phyloP scores from a whole-genome alignment of 495 filamentous ascomycete genomes.

The Penicillium manginii region DNA sequence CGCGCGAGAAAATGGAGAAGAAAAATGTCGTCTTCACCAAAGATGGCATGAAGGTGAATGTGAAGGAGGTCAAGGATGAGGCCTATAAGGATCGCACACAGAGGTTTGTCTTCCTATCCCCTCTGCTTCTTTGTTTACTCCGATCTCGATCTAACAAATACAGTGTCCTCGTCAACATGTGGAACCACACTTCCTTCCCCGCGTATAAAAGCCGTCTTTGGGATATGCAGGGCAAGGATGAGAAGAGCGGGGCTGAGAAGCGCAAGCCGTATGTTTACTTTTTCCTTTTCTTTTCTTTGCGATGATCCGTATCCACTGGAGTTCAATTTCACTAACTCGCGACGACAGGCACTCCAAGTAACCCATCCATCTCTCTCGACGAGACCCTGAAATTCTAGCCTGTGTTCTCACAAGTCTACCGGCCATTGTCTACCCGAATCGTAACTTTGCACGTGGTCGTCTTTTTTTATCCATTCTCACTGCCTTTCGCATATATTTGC shows the following conservation, averaged over 20 bases:
- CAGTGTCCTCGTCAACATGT: slow-evolving; percentile 73
- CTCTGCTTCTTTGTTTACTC: not conserved
- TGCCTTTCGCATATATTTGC: not conserved
- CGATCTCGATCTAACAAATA: not conserved
- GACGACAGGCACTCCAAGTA: slow-evolving; percentile 12
- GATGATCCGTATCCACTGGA: not conserved
- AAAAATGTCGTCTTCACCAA: slow-evolving; percentile 81
- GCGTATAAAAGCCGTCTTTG: slow-evolving; percentile 63
- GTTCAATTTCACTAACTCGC: not conserved
- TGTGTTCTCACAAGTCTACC: not conserved
- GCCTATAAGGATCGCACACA: slow-evolving; percentile 82
- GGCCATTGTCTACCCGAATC: not conserved
- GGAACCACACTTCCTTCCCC: slow-evolving; percentile 68
- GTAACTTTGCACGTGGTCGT: no score
- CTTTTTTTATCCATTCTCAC: not conserved
- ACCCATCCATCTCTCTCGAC: not conserved
- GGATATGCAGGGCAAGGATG: slow-evolving; percentile 43
- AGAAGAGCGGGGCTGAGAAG: slow-evolving; percentile 32
- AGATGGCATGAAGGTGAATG: slow-evolving; percentile 81
- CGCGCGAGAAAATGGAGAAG: slow-evolving; percentile 76
- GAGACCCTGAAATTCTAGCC: not conserved
- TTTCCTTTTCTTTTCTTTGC: not conserved
- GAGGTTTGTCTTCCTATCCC: slow-evolving; percentile 48
- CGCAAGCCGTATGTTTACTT: slow-evolving; percentile 37
- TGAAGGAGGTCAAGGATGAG: slow-evolving; percentile 76